Evolutionary conservation across 352 stramenopile species (phyloP), one percentile per base, ranked within the genome.

Genomic region (Pythium periplocum): DNA sequence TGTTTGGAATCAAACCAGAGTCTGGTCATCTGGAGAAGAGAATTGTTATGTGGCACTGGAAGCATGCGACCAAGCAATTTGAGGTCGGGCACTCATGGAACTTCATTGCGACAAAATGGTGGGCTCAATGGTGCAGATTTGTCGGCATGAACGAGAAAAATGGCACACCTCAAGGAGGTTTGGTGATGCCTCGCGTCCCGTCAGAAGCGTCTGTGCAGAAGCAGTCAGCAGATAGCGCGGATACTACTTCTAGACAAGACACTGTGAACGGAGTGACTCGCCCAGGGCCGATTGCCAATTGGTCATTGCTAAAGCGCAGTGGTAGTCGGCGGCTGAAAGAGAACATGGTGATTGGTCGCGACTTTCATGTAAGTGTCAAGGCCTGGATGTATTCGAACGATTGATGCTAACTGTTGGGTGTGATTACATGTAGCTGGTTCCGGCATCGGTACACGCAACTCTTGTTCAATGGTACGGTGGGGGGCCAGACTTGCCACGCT

Each of bases 401-500:
- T 3, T 52, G 35, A 1, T 45, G 12, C 11, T 48, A 32, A n/a
- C 47, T 7, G 37, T 37, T 9, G 10, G 56, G 17, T 55, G 31
- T n/a, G 34, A 53, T 30, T 53, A 44, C 4, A 26, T 64, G 12
- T 59, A 94, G 82, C 58, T 93, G 45, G 64, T 95, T 34, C 84
- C 84, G 30, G 76, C 76, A 1, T 46, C 74, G 31, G 78, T 84
- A 6, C 90, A 92, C 59, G 46, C 61, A 3, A 69, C 86, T 41
- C 62, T 95, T n/a, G 67, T 80, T 26, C 61, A 74, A 11, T 95
- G 84, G 84, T 95, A 93, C 47, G 87, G 60, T 49, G 84, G 84
- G 30, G 84, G 84, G 4, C 84, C 84, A 0, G 72, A 91, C 42
- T 62, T 93, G 34, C 59, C 76, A 10, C 71, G 80, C 35, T 70